phyloP scores from a whole-genome alignment of 345 rosid genomes.

The Adansonia digitata region DNA sequence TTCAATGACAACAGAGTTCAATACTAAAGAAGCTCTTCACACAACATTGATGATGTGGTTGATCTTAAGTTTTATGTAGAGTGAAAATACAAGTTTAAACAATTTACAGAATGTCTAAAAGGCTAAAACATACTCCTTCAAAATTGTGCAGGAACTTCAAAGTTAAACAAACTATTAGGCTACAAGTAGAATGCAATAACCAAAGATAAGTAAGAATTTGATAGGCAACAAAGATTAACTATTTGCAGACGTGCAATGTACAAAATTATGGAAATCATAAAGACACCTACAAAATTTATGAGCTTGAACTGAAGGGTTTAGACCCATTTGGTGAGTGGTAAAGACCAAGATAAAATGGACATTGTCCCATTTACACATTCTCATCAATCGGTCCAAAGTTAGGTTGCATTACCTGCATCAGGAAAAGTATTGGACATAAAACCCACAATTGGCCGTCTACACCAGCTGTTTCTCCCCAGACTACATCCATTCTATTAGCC shows the following conservation, averaged over 20 bases:
- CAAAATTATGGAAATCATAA: background rate
- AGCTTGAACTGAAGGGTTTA: background rate
- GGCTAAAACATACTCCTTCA: background rate
- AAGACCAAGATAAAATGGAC: background rate
- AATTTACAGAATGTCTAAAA: background rate
- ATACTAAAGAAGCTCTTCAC: background rate
- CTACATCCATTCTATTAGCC: conserved; percentile 99
- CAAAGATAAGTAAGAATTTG: background rate
- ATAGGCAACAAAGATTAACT: background rate
- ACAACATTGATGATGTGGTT: background rate
- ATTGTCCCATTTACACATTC: background rate
- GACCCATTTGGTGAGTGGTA: background rate
- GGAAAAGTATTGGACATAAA: conserved; percentile 85
- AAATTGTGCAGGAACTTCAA: background rate
- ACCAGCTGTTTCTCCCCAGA: conserved; percentile 99
- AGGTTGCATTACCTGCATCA: conserved; percentile 65
- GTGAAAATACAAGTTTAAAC: background rate
- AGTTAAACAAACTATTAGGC: background rate
- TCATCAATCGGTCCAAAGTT: background rate
- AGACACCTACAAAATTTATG: background rate
- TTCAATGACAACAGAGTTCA: background rate
- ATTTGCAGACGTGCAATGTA: background rate
- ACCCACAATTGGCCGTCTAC: conserved; percentile 95
- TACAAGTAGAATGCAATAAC: background rate
- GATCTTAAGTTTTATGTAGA: background rate